A percentile compares a stretch with the other conserved stretches of the same genome.
These are phyloP conservation scores for Aspergillus carbonarius DNA, from an alignment of 2,329 filamentous ascomycete genomes.

Conservation along the genomic window DNA sequence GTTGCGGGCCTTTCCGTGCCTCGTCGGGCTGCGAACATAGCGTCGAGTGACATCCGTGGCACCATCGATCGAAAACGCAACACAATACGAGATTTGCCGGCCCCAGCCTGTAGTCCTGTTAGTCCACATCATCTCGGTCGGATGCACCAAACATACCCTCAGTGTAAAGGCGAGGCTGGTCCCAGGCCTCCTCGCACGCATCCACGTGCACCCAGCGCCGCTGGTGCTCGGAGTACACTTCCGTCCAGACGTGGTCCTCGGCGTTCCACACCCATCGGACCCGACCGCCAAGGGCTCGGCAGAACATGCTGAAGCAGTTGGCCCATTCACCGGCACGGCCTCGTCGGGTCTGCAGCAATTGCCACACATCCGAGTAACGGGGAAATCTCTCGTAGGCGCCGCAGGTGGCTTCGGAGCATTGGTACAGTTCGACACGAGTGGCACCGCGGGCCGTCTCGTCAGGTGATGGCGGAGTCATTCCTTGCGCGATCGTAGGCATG, in stretches of 20 bases:
- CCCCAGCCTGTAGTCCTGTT: constrained; percentile 66
- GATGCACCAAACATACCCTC: constrained; percentile 61
- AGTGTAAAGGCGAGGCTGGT: constrained; percentile 86
- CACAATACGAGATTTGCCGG: constrained; percentile 94
- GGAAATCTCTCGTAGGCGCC: constrained; percentile 84
- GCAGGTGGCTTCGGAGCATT: constrained; percentile 75
- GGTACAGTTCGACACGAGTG: constrained; percentile 82
- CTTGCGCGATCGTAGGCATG: constrained; percentile 77
- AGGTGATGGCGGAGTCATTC: constrained; percentile 78
- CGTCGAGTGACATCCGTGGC: constrained; percentile 67
- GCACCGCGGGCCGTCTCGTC: constrained; percentile 90
- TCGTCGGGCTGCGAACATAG: constrained; percentile 56
- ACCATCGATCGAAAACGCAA: constrained; percentile 91
- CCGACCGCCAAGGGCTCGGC: constrained; percentile 83
- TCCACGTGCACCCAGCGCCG: constrained; percentile 97
- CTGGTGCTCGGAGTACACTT: constrained; percentile 92
- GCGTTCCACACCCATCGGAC: constrained; percentile 98
- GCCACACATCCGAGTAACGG: constrained; percentile 92
- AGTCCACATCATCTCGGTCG: constrained; percentile 7
- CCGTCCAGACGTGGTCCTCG: constrained; percentile 97
- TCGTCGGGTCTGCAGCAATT: constrained; percentile 78
- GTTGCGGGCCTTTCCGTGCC: constrained; percentile 68
- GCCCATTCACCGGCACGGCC: constrained; percentile 95
- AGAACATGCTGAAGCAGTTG: constrained; percentile 98
- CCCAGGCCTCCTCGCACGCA: constrained; percentile 91